Base-by-base conservation (phyloP, 805 yeast species). In the Candida argentea region DNA sequence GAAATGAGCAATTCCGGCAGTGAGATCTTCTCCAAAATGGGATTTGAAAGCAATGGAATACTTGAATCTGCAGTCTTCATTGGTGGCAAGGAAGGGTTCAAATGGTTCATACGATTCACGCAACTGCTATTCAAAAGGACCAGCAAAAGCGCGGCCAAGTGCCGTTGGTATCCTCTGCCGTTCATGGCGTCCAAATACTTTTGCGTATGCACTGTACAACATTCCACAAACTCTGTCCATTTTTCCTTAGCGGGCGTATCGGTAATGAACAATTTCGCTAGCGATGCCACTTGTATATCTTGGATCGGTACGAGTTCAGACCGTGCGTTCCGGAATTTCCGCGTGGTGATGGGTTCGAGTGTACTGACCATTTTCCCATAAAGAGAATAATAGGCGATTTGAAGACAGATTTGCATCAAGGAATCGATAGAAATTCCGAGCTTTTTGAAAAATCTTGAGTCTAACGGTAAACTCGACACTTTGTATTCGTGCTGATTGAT, bases 91-190 rank as follows among this genome's bases (percentile, higher is more conserved):
- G 59, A 55, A 4, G 68, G 61, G 33, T 70, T 65, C n/a, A 70
- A 26, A 8, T 49, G 42, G 39, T 66, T 65, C 36, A 75, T 53
- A 31, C 43, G 52, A 3, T 37, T 38, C 3, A 50, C 42, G 5
- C 55, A 50, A 7, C 54, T 39, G 5, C 67, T 70, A 22, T 64
- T 53, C 40, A 67, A 70, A 18, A 68, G 55, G 28, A 68, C 73
- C 20, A 76, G 73, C 25, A 72, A 61, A 25, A 81, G 52, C 0
- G 86, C 77, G 38, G 70, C 69, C 38, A 77, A 58, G 52, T 81
- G 89, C 37, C 84, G 66, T 45, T 78, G 87, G 45, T 76, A 81
- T 2, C 89, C 86, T 27, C 56, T 45, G 1, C 89, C 89, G 14
- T 52, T 47, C 54, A 75, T 64, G 0, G 84, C 76, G 18, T 50